Evolutionary conservation across 345 rosid species (phyloP), one percentile per base, ranked within the genome.

Genomic region (Psidium guajava): DNA sequence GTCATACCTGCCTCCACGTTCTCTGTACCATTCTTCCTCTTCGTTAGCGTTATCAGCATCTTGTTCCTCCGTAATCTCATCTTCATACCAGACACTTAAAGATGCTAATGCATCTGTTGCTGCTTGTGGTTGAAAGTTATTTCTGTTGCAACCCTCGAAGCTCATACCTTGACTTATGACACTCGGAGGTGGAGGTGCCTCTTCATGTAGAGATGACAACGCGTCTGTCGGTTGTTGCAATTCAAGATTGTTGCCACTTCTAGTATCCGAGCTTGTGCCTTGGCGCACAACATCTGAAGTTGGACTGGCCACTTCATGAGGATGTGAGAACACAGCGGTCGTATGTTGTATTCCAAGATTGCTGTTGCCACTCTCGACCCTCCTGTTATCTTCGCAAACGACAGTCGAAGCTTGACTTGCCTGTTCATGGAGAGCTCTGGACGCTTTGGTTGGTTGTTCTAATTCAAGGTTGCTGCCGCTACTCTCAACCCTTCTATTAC

Each of bases 1-100:
- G 58, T 95, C 95, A 85, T 90, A 87, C 42, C 69, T 87, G 54
- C 85, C 28, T 88, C 90, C 54, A 47, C 24, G 28, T 87, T 82
- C 21, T 21, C 50, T 50, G 32, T 83, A 87, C 87, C 86, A 22
- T 87, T 80, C 54, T 75, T 82, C 86, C 61, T 84, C 86, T 13
- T 83, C 74, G 16, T 53, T 54, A 64, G 52, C 89, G 14, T 83
- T 50, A 20, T 58, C 69, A 80, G 44, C 87, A 11, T 84, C 91
- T 84, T 87, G 85, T 81, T 87, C 92, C 75, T 91, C 93, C 44
- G 59, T 86, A 18, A 80, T 83, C 87, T 85, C 93, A 75, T 90
- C 88, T 27, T 86, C 96, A 82, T 89, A 90, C 92, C 90, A 89
- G n/a, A 85, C 88, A 89, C 81, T 84, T 73, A 83, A 82, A 53